Base-by-base conservation (phyloP, 352 stramenopile genomes). In the Phytophthora colocasiae region DNA sequence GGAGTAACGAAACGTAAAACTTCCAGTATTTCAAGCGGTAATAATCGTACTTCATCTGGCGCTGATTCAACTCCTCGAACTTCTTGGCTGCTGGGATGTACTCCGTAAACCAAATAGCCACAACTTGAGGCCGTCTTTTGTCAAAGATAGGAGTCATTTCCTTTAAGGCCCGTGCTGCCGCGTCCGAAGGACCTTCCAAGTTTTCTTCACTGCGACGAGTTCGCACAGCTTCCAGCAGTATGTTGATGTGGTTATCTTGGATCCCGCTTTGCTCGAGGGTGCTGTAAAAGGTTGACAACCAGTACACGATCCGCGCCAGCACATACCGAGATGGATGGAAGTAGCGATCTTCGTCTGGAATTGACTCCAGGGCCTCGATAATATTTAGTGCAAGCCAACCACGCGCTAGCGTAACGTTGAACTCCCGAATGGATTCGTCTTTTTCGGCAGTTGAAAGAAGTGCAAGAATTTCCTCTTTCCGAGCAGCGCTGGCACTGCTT, bases 41-140 rank as follows among this genome's bases (percentile, higher is more conserved):
- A 58, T 72, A 67, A 38, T 93, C 85, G 46, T 89, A 93, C 72
- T 93, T 93, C 65, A 90, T 81, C 63, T 93, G 85, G 9, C 85
- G 81, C 55, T 93, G 85, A 59, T 93, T 93, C 29, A 93, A 66
- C 47, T 91, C 85, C 45, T 93, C 85, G 60, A 92, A 93, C 53
- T 89, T 91, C 58, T 93, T 93, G 6, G 75, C 71, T 2, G 48
- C 69, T 6, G 85, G 78, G 11, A 93, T 83, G 44, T 90, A 81
- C 69, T 93, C 83, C 0, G 81, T 87, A 22, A 93, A 75, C 85
- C 83, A 93, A 46, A 93, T 91, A 29, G 62, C 77, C 6, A 91
- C 83, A 24, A 90, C 43, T 39, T 90, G 83, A 22, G 79, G 78
- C 5, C 83, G 79, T 41, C 80, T 79, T 50, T 88, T 89, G 59